Evolutionary conservation across 306 rosid species (phyloP).

Genomic region (Lagenaria siceraria): DNA sequence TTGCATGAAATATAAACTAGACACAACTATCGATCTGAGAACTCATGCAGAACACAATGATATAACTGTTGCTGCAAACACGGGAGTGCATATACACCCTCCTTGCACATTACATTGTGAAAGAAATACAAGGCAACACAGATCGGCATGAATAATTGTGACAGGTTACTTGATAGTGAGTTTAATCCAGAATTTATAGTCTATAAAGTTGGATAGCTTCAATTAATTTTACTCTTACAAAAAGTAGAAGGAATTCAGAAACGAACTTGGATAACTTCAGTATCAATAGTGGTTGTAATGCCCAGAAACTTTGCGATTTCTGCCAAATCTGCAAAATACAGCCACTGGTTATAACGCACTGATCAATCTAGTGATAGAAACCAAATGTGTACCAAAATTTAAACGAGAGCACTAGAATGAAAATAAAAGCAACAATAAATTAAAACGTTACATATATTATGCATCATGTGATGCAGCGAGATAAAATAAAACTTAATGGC

Average conservation of each 20-base stretch:
- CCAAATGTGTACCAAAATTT: neutral
- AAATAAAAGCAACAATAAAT: neutral
- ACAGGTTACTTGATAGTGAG: neutral
- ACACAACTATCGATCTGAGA: neutral
- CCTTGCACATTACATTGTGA: neutral
- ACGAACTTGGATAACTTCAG: conserved; percentile 85
- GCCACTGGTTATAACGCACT: neutral
- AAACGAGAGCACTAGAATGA: neutral
- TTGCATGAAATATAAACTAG: neutral
- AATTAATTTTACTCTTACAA: neutral
- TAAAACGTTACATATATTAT: neutral
- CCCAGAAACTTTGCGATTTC: conserved; percentile 91
- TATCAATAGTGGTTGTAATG: conserved; percentile 59
- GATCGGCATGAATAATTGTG: neutral
- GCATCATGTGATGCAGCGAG: neutral
- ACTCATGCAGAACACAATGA: neutral
- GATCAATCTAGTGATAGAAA: neutral
- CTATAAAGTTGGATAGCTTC: neutral
- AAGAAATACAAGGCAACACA: neutral
- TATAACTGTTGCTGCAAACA: neutral
- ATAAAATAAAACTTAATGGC: neutral
- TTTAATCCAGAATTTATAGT: neutral
- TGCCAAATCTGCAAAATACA: conserved; percentile 58
- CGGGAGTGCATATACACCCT: neutral
- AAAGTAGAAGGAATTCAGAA: neutral